Evolutionary conservation across 768 basidiomycete species (phyloP), one percentile per base, ranked within the genome.

Genomic region (Antrodiella citrinella): DNA sequence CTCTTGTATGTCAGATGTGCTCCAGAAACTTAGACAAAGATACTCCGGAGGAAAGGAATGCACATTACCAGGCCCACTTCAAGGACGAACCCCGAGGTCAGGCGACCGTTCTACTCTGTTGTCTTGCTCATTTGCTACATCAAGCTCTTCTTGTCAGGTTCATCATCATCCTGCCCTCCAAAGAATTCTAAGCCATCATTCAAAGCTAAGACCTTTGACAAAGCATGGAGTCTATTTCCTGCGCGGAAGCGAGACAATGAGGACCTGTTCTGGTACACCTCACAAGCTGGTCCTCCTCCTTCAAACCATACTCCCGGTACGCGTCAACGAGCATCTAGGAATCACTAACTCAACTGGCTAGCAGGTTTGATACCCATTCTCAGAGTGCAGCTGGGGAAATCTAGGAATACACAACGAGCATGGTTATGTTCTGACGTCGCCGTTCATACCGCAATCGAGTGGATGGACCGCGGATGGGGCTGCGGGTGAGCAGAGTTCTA

Each of bases 251-350:
- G n/a, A n/a, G n/a, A n/a, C n/a, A n/a, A n/a, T n/a, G n/a, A n/a
- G n/a, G n/a, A n/a, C n/a, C n/a, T n/a, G 2, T 90, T 89, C 62
- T 91, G 89, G 89, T 69, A 81, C 62, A 63, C 78, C 12, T 54
- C 76, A 3, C 68, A 71, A 51, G 51, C 61, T 1, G 59, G 50
- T 2, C 49, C 68, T 2, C 82, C 85, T 9, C 76, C 76, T 5
- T 49, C 54, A 3, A 85, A 83, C 57, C 84, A 73, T 59, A 77
- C 77, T 0, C 86, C 86, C 45, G 82, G 87, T 83, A 60, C 41
- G 54, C 35, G 7, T 38, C 45, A 20, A 21, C 23, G 48, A n/a
- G 22, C 18, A 7, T 19, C 26, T 10, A 38, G 35, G 25, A 26
- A 43, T 46, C 24, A 24, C 9, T 13, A 44, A 23, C 30, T 23